Base-by-base conservation (phyloP, 176 grass and related monocot species). In the Phoenix dactylifera region DNA sequence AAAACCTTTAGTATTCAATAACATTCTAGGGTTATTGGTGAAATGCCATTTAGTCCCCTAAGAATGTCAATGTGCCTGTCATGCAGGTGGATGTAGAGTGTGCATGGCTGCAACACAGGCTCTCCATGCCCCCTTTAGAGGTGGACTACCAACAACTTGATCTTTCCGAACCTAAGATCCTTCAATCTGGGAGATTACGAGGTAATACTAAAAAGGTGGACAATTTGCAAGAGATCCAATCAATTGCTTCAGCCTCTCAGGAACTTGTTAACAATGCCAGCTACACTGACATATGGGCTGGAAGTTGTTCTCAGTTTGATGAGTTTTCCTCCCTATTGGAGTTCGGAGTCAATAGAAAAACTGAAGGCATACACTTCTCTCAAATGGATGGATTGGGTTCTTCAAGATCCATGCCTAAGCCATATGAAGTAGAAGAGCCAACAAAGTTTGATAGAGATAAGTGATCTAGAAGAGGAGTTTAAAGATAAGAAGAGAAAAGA, bases 11-110 rank as follows among this genome's bases (percentile, higher is more conserved):
- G 20, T 20, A 20, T 20, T 20, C 20, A 20, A 20, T 20, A 20
- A 20, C 20, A 20, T 20, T 20, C 20, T 20, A 20, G 20, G 20
- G 20, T 20, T 20, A 20, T 20, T 20, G 20, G 20, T 20, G 20
- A 20, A 20, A 20, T 20, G 20, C 20, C 20, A 20, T 20, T 20
- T 20, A 20, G 20, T 20, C 20, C 20, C 20, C 20, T 20, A 20
- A 20, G 20, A 20, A 20, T 20, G 20, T 20, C 20, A 20, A 20
- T 20, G 20, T 20, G 20, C 20, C 10, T 24, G 3, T 4, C 26
- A 59, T 56, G 75, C 76, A 95, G 93, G 84, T 98, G n/a, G 84
- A 98, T 54, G 84, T 97, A 67, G 83, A 92, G 58, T 97, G 93
- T 75, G 81, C 84, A 66, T 83, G 93, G 84, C 70, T 97, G 66